Conservation (phyloP, 2,329 filamentous ascomycete genomes). For the Rhynchosporium graminicola region DNA sequence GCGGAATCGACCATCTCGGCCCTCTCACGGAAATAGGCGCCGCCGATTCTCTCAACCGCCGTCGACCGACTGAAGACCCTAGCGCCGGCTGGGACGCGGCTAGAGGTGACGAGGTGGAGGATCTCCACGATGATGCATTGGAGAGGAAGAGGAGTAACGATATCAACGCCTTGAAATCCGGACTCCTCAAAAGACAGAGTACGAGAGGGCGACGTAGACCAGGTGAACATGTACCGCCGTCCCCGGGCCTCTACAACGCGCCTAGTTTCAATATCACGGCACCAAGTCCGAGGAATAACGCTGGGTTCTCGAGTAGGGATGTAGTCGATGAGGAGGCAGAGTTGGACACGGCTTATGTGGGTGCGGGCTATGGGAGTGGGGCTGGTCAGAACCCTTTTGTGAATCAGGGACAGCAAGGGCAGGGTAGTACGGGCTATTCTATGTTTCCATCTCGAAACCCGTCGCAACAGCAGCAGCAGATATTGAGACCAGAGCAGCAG, state of each 20-base stretch:
- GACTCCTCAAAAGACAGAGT: conserved; percentile 36
- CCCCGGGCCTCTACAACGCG: neutral
- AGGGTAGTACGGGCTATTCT: conserved; percentile 12
- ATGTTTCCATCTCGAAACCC: conserved; percentile 15
- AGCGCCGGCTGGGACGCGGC: conserved; percentile 38
- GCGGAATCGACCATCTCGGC: conserved; percentile 30
- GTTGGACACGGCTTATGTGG: conserved; percentile 14
- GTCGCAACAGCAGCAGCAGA: neutral
- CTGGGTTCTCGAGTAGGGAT: neutral
- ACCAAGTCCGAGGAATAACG: conserved; percentile 21
- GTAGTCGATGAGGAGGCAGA: conserved; percentile 34
- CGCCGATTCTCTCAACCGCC: conserved; percentile 44
- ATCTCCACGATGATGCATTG: conserved; percentile 5
- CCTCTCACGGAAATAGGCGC: conserved; percentile 42
- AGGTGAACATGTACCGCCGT: conserved; percentile 32
- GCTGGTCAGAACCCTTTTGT: too few relatives aligned
- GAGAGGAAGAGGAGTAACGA: conserved; percentile 28
- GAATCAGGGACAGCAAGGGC: neutral
- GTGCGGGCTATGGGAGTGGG: neutral
- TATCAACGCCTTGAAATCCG: conserved; percentile 31
- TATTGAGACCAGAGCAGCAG: conserved; percentile 3
- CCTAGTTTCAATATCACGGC: conserved; percentile 27
- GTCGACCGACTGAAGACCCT: conserved; percentile 32
- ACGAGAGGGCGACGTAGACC: conserved; percentile 37
- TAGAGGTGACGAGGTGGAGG: conserved; percentile 26